Conservation (phyloP, 495 filamentous ascomycete species). For the Talaromyces liani region DNA sequence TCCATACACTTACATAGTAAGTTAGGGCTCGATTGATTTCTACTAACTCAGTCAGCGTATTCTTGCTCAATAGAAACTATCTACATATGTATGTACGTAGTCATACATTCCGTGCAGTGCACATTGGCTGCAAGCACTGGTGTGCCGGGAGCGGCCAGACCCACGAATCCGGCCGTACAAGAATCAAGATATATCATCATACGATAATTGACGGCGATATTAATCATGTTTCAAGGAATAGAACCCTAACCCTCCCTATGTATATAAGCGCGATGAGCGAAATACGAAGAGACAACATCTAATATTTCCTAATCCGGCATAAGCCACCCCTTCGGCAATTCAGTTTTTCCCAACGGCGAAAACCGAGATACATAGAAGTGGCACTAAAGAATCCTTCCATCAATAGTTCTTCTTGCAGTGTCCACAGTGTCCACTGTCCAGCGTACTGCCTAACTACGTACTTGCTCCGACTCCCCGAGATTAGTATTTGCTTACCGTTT, state of each 20-base stretch:
- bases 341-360: background rate
- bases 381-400: background rate
- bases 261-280: background rate
- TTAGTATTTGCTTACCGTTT: too few species aligned
- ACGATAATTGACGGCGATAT: background rate
- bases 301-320: background rate
- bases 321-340: background rate
- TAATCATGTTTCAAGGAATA: background rate
- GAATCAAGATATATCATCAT: background rate
- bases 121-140: background rate
- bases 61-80: background rate
- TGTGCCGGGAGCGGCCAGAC: background rate
- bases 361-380: background rate
- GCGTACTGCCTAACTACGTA: background rate
- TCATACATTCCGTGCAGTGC: background rate
- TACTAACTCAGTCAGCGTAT: background rate
- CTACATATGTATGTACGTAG: background rate
- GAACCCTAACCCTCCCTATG: background rate
- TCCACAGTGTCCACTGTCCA: background rate
- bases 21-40: too few species aligned
- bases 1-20: too few species aligned
- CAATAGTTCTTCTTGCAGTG: background rate
- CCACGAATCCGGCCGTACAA: background rate
- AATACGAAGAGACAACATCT: background rate
- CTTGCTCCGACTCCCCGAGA: background rate